Percentiles rank a stretch among this genome's conserved stretches.
phyloP scores from a whole-genome alignment of 441 rosid genomes.

The Syzygium syzygioides region DNA sequence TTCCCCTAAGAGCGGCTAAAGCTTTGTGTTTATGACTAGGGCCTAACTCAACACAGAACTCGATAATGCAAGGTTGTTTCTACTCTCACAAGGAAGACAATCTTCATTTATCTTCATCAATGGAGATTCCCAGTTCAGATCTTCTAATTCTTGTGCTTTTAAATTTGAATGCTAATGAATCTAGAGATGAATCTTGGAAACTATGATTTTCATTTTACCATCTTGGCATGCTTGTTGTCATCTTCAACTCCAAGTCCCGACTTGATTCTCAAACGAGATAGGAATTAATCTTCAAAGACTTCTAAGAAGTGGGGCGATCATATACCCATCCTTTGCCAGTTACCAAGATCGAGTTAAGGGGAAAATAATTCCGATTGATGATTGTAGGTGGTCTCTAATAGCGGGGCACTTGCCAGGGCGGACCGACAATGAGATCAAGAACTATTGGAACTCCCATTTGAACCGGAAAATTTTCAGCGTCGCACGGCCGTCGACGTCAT shows the following conservation, averaged over 20 bases:
- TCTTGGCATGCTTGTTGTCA: neutral
- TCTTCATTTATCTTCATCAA: neutral
- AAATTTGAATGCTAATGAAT: neutral
- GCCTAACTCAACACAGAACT: neutral
- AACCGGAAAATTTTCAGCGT: slow-evolving; percentile 56
- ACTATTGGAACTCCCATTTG: slow-evolving; percentile 88
- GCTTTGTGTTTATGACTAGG: neutral
- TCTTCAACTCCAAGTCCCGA: neutral
- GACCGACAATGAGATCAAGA: slow-evolving; percentile 92
- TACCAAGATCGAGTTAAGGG: neutral
- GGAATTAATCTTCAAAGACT: neutral
- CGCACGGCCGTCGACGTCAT: neutral
- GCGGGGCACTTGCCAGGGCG: slow-evolving; percentile 81
- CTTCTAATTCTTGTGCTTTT: neutral
- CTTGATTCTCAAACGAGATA: neutral
- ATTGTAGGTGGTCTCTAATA: slow-evolving; percentile 72
- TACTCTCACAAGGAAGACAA: neutral
- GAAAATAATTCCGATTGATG: neutral
- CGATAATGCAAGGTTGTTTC: neutral
- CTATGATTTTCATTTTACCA: neutral
- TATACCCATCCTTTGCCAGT: neutral
- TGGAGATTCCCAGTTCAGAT: neutral
- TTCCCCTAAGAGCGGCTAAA: neutral
- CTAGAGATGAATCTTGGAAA: neutral
- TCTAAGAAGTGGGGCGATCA: neutral